Percentiles rank a stretch among this genome's conserved stretches.
phyloP scores from a whole-genome alignment of 306 rosid species.

The Betula pendula region DNA sequence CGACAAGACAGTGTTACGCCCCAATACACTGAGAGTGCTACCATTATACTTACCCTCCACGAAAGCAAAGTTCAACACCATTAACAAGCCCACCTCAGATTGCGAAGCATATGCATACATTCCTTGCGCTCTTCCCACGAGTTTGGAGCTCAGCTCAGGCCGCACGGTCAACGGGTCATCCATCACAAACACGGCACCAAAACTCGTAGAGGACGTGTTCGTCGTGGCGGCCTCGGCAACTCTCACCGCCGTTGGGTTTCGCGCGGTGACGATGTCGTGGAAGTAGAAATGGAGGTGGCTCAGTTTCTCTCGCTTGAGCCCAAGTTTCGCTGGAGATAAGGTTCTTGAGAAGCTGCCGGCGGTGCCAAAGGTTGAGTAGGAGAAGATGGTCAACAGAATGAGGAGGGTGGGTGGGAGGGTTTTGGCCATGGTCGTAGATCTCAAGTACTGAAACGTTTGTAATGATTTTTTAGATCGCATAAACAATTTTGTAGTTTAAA shows the following conservation, averaged over 20 bases:
- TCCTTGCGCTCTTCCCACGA: conserved; percentile 68
- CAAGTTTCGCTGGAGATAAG: conserved; percentile 17
- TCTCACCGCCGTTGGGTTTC: conserved; percentile 41
- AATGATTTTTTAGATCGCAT: no score
- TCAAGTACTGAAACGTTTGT: no score
- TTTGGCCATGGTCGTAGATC: background rate
- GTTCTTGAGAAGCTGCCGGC: conserved; percentile 17
- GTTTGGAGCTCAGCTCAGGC: conserved; percentile 40
- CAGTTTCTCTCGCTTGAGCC: conserved; percentile 38
- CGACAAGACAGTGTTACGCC: conserved; percentile 41
- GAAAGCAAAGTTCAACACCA: conserved; percentile 62
- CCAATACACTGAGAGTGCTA: conserved; percentile 56
- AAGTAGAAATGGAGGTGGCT: conserved; percentile 56
- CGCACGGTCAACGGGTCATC: conserved; percentile 56
- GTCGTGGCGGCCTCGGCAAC: conserved; percentile 42
- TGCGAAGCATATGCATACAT: conserved; percentile 60
- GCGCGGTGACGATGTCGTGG: conserved; percentile 53
- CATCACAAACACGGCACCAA: conserved; percentile 55
- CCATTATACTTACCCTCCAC: conserved; percentile 58
- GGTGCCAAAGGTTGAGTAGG: background rate
- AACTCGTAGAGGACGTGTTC: conserved; percentile 22
- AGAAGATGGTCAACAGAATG: background rate
- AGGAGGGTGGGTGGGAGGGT: background rate
- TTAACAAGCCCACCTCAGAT: conserved; percentile 41
- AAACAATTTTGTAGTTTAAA: no score